Base-by-base conservation (phyloP, 306 rosid genomes). In the Casuarina cunninghamiana region DNA sequence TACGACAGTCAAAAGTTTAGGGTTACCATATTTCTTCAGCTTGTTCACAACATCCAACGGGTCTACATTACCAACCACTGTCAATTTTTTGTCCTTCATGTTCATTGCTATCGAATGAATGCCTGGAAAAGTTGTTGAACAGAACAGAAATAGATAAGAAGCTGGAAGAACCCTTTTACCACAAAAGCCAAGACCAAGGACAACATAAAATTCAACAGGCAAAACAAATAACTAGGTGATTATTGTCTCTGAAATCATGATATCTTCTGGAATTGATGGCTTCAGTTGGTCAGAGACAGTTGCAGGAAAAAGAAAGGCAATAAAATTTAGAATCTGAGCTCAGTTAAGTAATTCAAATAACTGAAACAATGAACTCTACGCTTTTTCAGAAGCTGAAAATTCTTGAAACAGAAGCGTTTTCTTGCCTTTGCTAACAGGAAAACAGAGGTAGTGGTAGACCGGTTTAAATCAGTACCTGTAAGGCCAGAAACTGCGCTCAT, bases 71-170 rank as follows among this genome's bases (percentile, higher is more conserved):
- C 97, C 98, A 26, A 85, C 71, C 21, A 94, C 92, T 0, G 97
- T 94, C 51, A 94, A 38, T 45, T 92, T 94, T 84, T 75, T 84
- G n/a, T 90, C 97, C 50, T 92, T 94, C 97, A 94, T 90, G 83
- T 94, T 90, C 97, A 90, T 81, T 15, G 90, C 84, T 51, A 94
- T 87, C 3, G 97, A 90, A 53, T 94, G 93, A 73, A 92, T 78
- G 77, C 98, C 98, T 91, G 60, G 86, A 86, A 39, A 55, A 55
- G 17, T 79, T 37, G 60, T 15, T 16, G 2, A 17, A 44, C 60
- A 67, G 46, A 42, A 75, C 35, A 54, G 10, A 37, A 69, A 53
- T 45, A 38, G 48, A 57, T 42, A 9, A 17, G 46, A 39, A 17
- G 16, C 21, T 63, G 13, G 38, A 35, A 62, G 32, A 53, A 16